Evolutionary conservation across 257 asterid genomes (phyloP).

Genomic region (Solanum corneliomulleri): DNA sequence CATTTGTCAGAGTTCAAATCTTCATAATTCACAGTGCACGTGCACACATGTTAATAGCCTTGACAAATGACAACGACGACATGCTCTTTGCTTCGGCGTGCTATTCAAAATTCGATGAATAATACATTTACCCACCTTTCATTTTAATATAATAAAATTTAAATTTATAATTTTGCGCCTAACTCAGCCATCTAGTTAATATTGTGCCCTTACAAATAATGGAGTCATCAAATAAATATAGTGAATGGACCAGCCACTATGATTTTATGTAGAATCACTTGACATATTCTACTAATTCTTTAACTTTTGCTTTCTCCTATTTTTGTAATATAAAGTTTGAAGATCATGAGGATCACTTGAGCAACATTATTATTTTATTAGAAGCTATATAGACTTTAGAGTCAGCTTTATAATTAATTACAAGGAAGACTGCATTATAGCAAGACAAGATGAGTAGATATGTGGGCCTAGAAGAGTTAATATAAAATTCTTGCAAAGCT

Average conservation of each 20-base stretch:
- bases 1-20: not conserved
- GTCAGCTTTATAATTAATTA: not conserved
- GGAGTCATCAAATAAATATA: not conserved
- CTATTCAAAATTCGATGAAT: not conserved
- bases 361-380: not conserved
- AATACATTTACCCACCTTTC: not conserved
- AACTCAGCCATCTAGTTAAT: not conserved
- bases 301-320: not conserved
- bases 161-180: not conserved
- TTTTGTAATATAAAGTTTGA: not conserved
- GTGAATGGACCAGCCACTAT: not conserved
- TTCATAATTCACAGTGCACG: not conserved
- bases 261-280: not conserved
- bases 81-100: not conserved
- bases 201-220: not conserved
- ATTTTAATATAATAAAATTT: no score
- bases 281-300: not conserved
- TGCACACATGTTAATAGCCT: not conserved
- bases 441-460: conserved; percentile 37
- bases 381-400: not conserved
- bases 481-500: not conserved
- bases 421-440: conserved; percentile 16
- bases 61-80: not conserved
- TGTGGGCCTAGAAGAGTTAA: conserved; percentile 28
- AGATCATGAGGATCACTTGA: not conserved